A percentile compares a stretch with the other conserved stretches of the same genome.
phyloP scores from a whole-genome alignment of 495 filamentous ascomycete species.

The Penicillium maclennaniae region DNA sequence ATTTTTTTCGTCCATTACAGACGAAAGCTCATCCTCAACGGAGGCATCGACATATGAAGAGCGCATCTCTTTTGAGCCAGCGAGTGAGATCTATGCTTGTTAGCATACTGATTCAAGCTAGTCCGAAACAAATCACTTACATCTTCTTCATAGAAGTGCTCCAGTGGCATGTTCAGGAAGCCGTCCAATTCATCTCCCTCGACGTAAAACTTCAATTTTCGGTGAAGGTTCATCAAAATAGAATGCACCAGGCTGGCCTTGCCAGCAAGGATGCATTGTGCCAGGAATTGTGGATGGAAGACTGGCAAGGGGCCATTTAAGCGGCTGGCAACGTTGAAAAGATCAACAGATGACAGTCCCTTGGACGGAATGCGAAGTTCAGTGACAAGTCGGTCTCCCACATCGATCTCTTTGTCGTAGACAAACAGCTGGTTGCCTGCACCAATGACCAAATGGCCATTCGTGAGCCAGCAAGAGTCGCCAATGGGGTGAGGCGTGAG shows the following conservation, averaged over 20 bases:
- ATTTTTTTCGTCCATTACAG: conserved; percentile 67
- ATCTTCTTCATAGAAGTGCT: conserved; percentile 64
- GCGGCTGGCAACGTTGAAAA: conserved; percentile 76
- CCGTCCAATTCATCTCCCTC: conserved; percentile 81
- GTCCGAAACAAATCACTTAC: conserved; percentile 24
- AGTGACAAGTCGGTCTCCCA: conserved; percentile 57
- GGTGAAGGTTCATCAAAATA: conserved; percentile 69
- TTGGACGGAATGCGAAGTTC: conserved; percentile 60
- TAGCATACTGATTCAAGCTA: not conserved
- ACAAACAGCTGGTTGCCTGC: conserved; percentile 93
- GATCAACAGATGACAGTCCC: conserved; percentile 48
- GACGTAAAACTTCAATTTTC: conserved; percentile 75
- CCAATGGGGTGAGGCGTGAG: conserved; percentile 89
- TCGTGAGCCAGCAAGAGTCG: conserved; percentile 84
- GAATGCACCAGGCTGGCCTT: conserved; percentile 70
- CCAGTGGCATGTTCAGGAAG: conserved; percentile 66
- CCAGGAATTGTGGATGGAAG: conserved; percentile 90
- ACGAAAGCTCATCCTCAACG: conserved; percentile 53
- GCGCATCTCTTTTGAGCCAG: conserved; percentile 46
- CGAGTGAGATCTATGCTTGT: conserved; percentile 19
- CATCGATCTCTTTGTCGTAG: conserved; percentile 69
- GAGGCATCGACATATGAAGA: conserved; percentile 53
- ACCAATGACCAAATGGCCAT: conserved; percentile 79
- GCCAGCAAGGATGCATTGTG: conserved; percentile 81
- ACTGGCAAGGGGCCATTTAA: conserved; percentile 86